A percentile compares a stretch with the other conserved stretches of the same genome.
phyloP scores from a whole-genome alignment of 2,329 filamentous ascomycete genomes.

The Fusarium siculi region DNA sequence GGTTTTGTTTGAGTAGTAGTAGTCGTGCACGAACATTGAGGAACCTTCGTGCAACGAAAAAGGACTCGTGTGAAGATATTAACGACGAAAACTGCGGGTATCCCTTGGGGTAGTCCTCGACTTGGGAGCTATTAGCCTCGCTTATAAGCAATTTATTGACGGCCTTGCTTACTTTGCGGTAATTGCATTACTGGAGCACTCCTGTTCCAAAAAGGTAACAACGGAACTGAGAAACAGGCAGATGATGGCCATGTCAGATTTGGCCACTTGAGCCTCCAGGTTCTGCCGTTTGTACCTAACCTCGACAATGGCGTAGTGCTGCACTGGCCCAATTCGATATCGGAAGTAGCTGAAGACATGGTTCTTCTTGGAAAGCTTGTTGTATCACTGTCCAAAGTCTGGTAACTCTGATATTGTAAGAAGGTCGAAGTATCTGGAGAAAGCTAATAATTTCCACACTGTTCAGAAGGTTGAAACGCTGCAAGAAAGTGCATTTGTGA shows the following conservation, averaged over 20 bases:
- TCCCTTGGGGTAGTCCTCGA: neutral
- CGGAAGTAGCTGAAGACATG: neutral
- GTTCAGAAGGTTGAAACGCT: neutral
- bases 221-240: neutral
- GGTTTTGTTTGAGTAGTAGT: neutral
- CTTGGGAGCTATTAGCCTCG: neutral
- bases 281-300: neutral
- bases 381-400: fast-evolving
- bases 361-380: too few relatives aligned
- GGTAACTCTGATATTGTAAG: fast-evolving
- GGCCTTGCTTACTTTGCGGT: neutral
- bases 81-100: neutral
- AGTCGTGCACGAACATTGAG: fast-evolving
- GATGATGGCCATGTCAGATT: neutral
- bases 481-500: neutral
- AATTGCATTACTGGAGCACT: neutral
- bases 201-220: neutral
- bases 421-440: fast-evolving
- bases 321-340: neutral
- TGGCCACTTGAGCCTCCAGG: neutral
- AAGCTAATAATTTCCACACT: fast-evolving
- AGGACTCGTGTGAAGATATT: neutral
- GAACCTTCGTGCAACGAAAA: neutral
- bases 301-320: neutral
- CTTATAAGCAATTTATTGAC: fast-evolving